Evolutionary conservation across 1,284 basidiomycete species (phyloP), one percentile per base, ranked within the genome.

Genomic region (Rhodofomes roseus): DNA sequence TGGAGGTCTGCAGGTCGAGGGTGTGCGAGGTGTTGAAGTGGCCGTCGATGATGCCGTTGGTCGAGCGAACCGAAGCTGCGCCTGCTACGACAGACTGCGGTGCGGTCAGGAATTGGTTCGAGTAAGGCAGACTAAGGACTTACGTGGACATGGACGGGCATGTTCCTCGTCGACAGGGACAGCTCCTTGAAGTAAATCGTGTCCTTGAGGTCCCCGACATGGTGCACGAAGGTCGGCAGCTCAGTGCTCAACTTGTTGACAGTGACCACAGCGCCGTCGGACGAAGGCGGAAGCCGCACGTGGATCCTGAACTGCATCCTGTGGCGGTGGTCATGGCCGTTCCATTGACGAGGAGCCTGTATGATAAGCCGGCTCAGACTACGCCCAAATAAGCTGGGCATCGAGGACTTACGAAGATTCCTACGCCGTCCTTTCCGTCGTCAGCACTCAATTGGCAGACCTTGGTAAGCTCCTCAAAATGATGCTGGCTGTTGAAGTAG

Each of bases 81-180:
- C 72, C 64, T 0, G 70, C 70, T 23, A 66, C 56, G 40, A 80
- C 58, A 18, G 74, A 74, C 78, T 79, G 52, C 11, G 12, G 7
- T 4, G 16, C 25, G 12, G 25, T 48, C 25, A 48, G 27, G 16
- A 12, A 22, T 2, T 46, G 52, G 18, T 11, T 2, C n/a, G 20
- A 11, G 16, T 2, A 50, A n/a, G 36, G 2, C 7, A 27, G 48
- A 18, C 25, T 41, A 37, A 3, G 11, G n/a, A 50, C 66, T 20
- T 39, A 70, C 69, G 54, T 65, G 55, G 11, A 60, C 60, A 18
- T 52, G 6, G 31, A 71, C 61, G 12, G 63, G 56, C 16, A 58
- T 25, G 52, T 72, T 66, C 14, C 59, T 60, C 2, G 66, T 60
- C 2, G 37, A 40, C 14, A 70, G 39, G 2, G 52, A 48, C 16